Evolutionary conservation across 2,329 filamentous ascomycete genomes (phyloP), one percentile per base, ranked within the genome.

Genomic region (Nothopassalora personata): DNA sequence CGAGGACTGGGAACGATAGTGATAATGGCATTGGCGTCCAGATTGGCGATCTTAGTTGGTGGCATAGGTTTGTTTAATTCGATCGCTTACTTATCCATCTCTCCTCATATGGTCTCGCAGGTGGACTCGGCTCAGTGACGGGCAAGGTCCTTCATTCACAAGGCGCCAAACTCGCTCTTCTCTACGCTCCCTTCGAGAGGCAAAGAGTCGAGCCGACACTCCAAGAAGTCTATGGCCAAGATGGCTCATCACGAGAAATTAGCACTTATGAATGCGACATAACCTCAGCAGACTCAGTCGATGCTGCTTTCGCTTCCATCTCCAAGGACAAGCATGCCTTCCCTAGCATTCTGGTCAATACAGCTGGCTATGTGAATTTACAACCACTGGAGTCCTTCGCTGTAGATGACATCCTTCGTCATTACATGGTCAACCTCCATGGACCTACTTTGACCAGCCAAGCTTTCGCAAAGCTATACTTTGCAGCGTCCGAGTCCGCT

Each of bases 181-280:
- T 80, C 0, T 80, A 80, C 54, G 78, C 78, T 0, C 77, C 77
- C 1, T 79, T 79, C 60, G 78, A 80, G 64, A 71, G 74, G 1
- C 56, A 68, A 33, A 70, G 71, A 8, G 72, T 73, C 18, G 67
- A 74, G 23, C 64, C 74, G 39, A 70, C 74, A 0, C 69, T 80
- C 18, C 66, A 71, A 13, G 53, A 69, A 0, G 66, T 72, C 3
- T 80, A 77, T 64, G 71, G 71, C 13, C 10, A 60, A 27, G 57
- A 68, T 46, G 15, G 60, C 18, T 53, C 66, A 27, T 31, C 52
- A 7, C 28, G 64, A 5, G 27, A 65, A 13, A 60, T 73, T 51
- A 64, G 60, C 45, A 61, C 69, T 8, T 73, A 74, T 63, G 70
- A 66, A 53, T 73, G 71, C 65, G 72, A 74, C 57, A 69, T 74